These are phyloP conservation scores for Fusarium sp. DNA, from an alignment of 2,329 filamentous ascomycete species.

Conservation along the genomic window DNA sequence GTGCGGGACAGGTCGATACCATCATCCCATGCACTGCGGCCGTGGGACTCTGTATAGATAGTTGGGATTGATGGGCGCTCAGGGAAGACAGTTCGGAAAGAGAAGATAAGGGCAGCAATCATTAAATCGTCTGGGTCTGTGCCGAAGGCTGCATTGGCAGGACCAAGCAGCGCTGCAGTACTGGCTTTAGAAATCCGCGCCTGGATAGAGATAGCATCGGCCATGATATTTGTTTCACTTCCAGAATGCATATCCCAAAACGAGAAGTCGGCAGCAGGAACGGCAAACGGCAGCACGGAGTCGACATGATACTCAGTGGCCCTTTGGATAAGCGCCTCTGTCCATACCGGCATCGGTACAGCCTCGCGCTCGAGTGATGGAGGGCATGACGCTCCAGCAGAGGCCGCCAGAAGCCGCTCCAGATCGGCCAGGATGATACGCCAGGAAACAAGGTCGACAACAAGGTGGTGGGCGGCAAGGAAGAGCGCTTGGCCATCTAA, in stretches of 20 bases:
- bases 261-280: neutral
- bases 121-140: neutral
- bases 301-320: neutral
- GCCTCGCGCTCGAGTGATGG: neutral
- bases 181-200: neutral
- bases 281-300: neutral
- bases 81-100: neutral
- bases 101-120: neutral
- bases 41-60: neutral
- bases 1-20: neutral
- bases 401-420: neutral
- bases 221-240: neutral
- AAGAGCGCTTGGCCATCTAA: neutral
- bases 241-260: neutral
- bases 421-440: conserved; percentile 8
- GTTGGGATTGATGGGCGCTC: neutral
- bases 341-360: neutral
- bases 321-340: neutral
- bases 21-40: neutral
- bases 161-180: neutral
- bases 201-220: neutral
- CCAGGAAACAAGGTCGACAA: conserved; percentile 29
- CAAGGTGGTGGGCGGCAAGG: conserved; percentile 17
- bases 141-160: neutral
- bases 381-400: neutral